Percentiles rank a stretch among this genome's conserved stretches.
phyloP scores from a whole-genome alignment of 352 stramenopile species.

The Phytophthora tubulina region DNA sequence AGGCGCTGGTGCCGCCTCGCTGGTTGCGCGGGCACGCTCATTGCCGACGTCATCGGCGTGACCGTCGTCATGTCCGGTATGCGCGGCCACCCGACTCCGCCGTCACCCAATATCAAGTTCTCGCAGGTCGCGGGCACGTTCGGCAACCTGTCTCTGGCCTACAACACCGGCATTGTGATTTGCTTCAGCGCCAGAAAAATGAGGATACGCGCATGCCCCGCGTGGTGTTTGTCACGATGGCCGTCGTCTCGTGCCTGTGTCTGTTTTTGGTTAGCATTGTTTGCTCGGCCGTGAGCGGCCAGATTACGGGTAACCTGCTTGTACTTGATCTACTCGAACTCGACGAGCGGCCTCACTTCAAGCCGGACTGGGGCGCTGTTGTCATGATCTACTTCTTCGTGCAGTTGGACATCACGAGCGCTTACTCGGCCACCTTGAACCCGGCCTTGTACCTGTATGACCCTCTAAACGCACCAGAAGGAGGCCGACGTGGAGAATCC shows the following conservation, averaged over 20 bases:
- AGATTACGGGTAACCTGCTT: conserved; percentile 62
- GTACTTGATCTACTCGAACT: conserved; percentile 54
- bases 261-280: conserved; percentile 40
- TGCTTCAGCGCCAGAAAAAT: conserved; percentile 28
- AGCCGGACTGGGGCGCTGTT: conserved; percentile 36
- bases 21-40: conserved; percentile 40
- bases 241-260: conserved; percentile 46
- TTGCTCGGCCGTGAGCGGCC: conserved; percentile 56
- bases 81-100: conserved; percentile 27
- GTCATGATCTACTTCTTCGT: conserved; percentile 42
- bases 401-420: conserved; percentile 43
- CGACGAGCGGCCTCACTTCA: conserved; percentile 38
- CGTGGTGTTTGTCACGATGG: conserved; percentile 44
- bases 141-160: too few species aligned
- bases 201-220: conserved; percentile 31
- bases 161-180: conserved; percentile 15
- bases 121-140: too few species aligned
- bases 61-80: conserved; percentile 30
- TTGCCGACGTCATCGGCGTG: conserved; percentile 40
- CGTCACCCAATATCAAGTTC: conserved; percentile 30
- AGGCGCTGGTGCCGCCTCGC: conserved; percentile 40
- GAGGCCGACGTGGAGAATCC: conserved; percentile 37
- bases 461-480: conserved; percentile 48
- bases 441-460: conserved; percentile 46
- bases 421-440: conserved; percentile 46